Conservation (phyloP, 2,329 filamentous ascomycete genomes). For the Massarina eburnea region DNA sequence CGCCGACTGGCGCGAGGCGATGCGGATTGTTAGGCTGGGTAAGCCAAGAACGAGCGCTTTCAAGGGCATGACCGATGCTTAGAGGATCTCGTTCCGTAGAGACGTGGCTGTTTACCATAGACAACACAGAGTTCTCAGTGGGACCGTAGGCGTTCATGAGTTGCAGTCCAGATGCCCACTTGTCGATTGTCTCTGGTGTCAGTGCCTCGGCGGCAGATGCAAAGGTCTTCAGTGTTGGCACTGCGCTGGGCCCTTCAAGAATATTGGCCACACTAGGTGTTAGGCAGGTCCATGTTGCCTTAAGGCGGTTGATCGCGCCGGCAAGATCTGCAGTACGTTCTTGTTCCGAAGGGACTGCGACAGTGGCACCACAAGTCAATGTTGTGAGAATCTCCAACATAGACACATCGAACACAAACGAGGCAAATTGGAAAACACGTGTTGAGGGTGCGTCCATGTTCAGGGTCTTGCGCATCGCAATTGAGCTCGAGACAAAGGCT, state of each 20-base stretch:
- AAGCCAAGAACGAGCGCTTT: slow-evolving; percentile 31
- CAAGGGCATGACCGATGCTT: slow-evolving; percentile 27
- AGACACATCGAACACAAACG: slow-evolving; percentile 38
- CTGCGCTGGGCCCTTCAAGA: slow-evolving; percentile 27
- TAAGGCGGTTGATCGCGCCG: slow-evolving; percentile 32
- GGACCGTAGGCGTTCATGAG: slow-evolving; percentile 35
- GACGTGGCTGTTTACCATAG: slow-evolving; percentile 27
- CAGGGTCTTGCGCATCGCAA: slow-evolving; percentile 29
- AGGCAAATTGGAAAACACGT: slow-evolving; percentile 39
- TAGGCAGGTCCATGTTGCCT: slow-evolving; percentile 35
- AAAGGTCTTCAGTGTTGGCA: slow-evolving; percentile 45
- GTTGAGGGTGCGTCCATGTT: slow-evolving; percentile 29
- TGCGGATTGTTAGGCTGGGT: slow-evolving; percentile 27
- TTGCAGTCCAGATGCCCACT: slow-evolving; percentile 25
- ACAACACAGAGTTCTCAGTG: slow-evolving; percentile 30
- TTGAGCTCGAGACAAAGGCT: slow-evolving; percentile 30
- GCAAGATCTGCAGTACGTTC: slow-evolving; percentile 50
- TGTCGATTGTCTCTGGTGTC: slow-evolving; percentile 27
- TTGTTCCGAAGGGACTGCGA: slow-evolving; percentile 40
- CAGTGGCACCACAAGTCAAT: slow-evolving; percentile 32
- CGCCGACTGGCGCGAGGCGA: slow-evolving; percentile 32
- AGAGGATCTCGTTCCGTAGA: slow-evolving; percentile 20
- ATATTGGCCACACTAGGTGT: slow-evolving; percentile 41
- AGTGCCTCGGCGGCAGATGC: slow-evolving; percentile 32
- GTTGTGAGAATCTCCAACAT: slow-evolving; percentile 38